phyloP scores from a whole-genome alignment of 345 rosid species.

The Dovyalis caffra region DNA sequence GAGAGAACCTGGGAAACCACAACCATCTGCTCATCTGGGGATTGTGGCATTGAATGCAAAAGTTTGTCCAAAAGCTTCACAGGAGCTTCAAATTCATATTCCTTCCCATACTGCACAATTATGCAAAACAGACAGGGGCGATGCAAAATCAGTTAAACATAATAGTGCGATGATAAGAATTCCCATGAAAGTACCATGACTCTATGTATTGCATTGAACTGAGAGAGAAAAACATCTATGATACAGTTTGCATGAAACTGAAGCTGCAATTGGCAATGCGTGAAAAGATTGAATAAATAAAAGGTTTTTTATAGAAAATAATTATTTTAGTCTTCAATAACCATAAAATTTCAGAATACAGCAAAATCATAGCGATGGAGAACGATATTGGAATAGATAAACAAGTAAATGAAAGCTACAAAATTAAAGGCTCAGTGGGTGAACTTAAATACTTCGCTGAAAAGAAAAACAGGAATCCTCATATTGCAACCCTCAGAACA shows the following conservation, averaged over 20 bases:
- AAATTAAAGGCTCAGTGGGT: not conserved
- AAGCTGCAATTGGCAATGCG: not conserved
- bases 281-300: not conserved
- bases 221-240: not conserved
- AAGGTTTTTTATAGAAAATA: not conserved
- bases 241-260: not conserved
- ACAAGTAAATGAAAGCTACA: not conserved
- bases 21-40: conserved; percentile 86
- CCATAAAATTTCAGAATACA: not conserved
- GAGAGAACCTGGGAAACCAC: conserved; percentile 79
- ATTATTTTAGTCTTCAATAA: not conserved
- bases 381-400: not conserved
- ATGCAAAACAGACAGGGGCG: not conserved
- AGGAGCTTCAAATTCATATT: conserved; percentile 92
- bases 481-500: not conserved
- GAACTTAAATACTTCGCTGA: not conserved
- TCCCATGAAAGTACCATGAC: not conserved
- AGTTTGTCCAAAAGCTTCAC: conserved; percentile 90
- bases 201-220: not conserved
- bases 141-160: not conserved
- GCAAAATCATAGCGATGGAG: not conserved
- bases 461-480: not conserved
- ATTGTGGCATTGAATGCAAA: conserved; percentile 88
- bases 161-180: too few species aligned
- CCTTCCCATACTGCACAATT: conserved; percentile 79